Evolutionary conservation across 768 basidiomycete species (phyloP), one percentile per base, ranked within the genome.

Genomic region (Mrakia gelida): DNA sequence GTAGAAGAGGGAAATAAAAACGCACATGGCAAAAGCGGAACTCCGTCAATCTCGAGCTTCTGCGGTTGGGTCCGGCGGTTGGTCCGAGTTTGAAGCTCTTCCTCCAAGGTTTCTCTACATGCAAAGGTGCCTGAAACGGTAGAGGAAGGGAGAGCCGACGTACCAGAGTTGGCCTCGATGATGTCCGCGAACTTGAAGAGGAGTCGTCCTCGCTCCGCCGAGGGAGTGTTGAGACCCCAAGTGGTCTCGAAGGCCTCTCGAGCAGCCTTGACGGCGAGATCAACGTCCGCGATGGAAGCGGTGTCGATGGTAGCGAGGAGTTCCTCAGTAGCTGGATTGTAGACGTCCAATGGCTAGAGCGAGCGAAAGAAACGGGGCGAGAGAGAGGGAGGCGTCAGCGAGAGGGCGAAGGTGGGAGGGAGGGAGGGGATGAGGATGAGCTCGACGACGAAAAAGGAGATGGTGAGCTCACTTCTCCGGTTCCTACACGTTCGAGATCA

Each of bases 61-160:
- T n/a, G 26, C 10, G 26, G 16, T 54, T 86, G n/a, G 91, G 93
- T 81, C 86, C 97, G 96, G 63, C 95, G 95, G 82, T 94, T 95
- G 86, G 98, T 94, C 78, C 95, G 86, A 63, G 89, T 84, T 84
- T 96, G 94, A 8, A 1, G 15, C 63, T 21, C 63, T 65, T 26
- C 59, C 52, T 54, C 59, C 59, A 13, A 8, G 26, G 28, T 28
- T 13, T 59, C 26, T 38, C 49, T 52, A 7, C 49, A 18, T 28
- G 61, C 6, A 45, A 45, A 45, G 45, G 1, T 45, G 45, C 45
- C 45, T 52, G 49, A 52, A 21, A 52, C 49, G 49, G 49, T 16
- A 52, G 49, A 52, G 49, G 18, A 52, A 52, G 18, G 18, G 16
- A 21, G 49, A 18, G 18, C 8, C 32, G 16, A 54, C 49, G 23